Evolutionary conservation across 345 rosid genomes (phyloP).

Genomic region (Firmiana major): DNA sequence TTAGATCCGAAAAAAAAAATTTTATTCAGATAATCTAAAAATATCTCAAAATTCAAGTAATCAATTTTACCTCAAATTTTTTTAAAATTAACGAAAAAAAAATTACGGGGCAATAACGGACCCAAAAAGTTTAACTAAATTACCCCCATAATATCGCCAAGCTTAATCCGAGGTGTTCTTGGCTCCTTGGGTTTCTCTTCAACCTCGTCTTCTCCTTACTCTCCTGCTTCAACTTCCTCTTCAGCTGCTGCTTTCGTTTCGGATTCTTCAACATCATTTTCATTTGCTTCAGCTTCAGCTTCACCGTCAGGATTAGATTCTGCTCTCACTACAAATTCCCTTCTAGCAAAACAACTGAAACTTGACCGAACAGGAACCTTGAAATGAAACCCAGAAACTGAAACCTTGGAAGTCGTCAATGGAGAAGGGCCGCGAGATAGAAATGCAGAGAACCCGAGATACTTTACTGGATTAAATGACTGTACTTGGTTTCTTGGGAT

Average conservation of each 20-base stretch:
- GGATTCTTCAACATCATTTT: conserved; percentile 23
- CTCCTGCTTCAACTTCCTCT: conserved; percentile 23
- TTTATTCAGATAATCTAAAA: no score
- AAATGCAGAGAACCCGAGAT: conserved; percentile 41
- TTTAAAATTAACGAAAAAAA: no score
- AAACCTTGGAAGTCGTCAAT: conserved; percentile 19
- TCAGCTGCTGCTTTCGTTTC: conserved; percentile 27
- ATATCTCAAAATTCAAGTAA: no score
- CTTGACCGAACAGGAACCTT: conserved; percentile 22
- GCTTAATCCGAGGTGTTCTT: conserved; percentile 47
- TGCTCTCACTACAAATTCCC: conserved; percentile 50
- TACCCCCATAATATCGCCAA: conserved; percentile 81
- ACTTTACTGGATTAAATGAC: conserved; percentile 26
- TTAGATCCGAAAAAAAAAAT: no score
- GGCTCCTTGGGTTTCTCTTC: conserved; percentile 46
- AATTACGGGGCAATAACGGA: no score
- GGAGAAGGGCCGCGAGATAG: conserved; percentile 26
- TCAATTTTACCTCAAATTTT: no score
- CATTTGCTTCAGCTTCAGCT: conserved; percentile 35
- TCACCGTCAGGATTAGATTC: conserved; percentile 39
- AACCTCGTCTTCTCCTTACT: conserved; percentile 27
- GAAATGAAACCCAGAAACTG: conserved; percentile 31
- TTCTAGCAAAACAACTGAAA: conserved; percentile 33
- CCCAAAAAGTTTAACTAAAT: neutral
- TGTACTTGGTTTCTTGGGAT: conserved; percentile 42